Percentiles rank a stretch among this genome's conserved stretches.
Conservation (phyloP, 2,329 filamentous ascomycete genomes). For the Apiospora malaysiana region DNA sequence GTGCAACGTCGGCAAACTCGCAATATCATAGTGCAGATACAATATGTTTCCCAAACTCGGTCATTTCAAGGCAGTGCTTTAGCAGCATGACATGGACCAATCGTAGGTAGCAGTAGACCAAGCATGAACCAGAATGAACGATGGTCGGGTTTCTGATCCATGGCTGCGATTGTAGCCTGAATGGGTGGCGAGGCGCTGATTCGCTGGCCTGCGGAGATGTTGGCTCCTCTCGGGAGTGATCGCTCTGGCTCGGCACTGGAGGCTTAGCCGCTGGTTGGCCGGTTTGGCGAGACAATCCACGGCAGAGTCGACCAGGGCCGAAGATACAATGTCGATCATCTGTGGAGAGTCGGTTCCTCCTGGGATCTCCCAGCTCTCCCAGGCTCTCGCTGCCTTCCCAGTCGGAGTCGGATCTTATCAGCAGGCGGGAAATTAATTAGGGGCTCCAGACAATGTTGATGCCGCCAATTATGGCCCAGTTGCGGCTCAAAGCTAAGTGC, state of each 20-base stretch:
- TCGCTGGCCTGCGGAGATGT: neutral
- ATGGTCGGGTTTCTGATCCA: neutral
- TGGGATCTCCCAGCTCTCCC: no score
- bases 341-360: conserved; percentile 11
- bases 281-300: neutral
- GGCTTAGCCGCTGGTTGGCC: conserved; percentile 4
- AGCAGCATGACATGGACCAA: conserved; percentile 1
- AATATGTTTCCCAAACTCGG: conserved; percentile 5
- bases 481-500: conserved; percentile 9
- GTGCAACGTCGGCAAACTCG: neutral
- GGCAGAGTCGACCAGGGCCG: conserved; percentile 9
- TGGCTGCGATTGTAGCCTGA: conserved; percentile 16
- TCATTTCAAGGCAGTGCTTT: neutral
- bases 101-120: neutral
- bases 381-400: neutral
- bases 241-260: conserved; percentile 14
- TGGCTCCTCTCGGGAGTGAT: conserved; percentile 15
- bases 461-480: neutral
- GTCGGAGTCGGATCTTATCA: conserved; percentile 14
- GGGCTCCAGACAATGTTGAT: conserved; percentile 10
- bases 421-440: conserved; percentile 14
- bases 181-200: neutral
- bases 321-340: conserved; percentile 8
- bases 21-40: neutral
- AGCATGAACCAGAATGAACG: conserved; percentile 11